Conservation (phyloP, 257 asterid genomes). For the Jaltomata sinuosa region DNA sequence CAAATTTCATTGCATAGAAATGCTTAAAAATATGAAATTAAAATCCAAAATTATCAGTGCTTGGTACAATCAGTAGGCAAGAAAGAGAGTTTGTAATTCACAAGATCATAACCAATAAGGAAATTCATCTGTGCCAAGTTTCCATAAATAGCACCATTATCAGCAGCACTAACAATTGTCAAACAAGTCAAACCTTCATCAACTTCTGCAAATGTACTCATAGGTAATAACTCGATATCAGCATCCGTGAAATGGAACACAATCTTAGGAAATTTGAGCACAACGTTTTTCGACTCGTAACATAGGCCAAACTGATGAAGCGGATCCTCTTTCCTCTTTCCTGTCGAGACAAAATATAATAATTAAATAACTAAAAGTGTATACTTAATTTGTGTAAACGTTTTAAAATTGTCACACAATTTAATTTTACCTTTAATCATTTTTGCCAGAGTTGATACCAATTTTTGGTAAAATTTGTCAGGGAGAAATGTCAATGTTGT, state of each 20-base stretch:
- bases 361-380: not conserved
- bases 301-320: not conserved
- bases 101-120: conserved; percentile 49
- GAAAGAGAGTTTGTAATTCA: conserved; percentile 16
- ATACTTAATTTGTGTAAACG: too few relatives aligned
- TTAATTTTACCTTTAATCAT: not conserved
- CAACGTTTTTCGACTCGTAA: not conserved
- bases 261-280: conserved; percentile 8
- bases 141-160: conserved; percentile 22
- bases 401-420: not conserved
- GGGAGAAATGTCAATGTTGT: conserved; percentile 42
- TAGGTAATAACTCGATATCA: conserved; percentile 25
- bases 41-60: not conserved
- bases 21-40: not conserved
- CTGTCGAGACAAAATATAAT: not conserved
- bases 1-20: not conserved
- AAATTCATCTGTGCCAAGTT: conserved; percentile 38
- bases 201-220: conserved; percentile 28
- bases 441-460: conserved; percentile 10
- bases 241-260: conserved; percentile 37
- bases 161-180: conserved; percentile 1
- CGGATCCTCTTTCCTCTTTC: not conserved
- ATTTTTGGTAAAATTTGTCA: not conserved
- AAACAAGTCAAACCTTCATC: conserved; percentile 26
- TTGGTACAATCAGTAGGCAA: conserved; percentile 34